These are phyloP conservation scores for Acanthamoeba polyphaga DNA, from an alignment of 208 protist species.

Conservation along the genomic window DNA sequence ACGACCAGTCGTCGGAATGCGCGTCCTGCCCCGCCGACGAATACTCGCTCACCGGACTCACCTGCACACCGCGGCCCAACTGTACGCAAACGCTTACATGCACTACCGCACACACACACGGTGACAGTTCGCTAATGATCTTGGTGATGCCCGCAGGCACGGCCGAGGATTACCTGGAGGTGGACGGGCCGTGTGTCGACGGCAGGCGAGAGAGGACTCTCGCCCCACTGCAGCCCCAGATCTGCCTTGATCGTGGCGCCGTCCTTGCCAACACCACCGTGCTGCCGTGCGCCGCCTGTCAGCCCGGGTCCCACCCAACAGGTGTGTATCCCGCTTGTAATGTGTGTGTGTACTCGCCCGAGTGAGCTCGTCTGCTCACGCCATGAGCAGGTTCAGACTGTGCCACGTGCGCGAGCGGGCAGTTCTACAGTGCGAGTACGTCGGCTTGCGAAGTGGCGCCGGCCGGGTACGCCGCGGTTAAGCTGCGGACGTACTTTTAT, in stretches of 20 bases:
- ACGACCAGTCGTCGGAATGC: slow-evolving; percentile 9
- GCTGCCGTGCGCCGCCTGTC: slow-evolving; percentile 10
- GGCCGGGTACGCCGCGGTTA: slow-evolving; percentile 13
- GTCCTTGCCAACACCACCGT: background rate
- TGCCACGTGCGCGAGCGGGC: background rate
- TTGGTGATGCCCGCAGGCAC: slow-evolving; percentile 4
- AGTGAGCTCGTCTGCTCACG: background rate
- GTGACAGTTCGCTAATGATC: background rate
- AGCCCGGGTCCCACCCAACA: background rate
- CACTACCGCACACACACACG: background rate
- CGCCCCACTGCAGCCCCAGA: background rate
- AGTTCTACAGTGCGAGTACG: slow-evolving; percentile 33
- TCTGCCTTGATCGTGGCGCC: background rate
- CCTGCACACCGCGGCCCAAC: background rate
- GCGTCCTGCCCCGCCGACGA: background rate
- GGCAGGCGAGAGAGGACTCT: background rate
- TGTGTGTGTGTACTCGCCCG: background rate
- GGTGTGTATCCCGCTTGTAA: background rate
- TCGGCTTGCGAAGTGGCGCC: background rate
- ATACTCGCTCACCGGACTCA: background rate
- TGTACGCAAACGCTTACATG: background rate
- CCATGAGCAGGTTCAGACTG: background rate
- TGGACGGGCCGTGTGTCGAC: background rate
- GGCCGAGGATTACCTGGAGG: background rate
- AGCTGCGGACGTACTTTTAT: slow-evolving; percentile 38